These are phyloP conservation scores for Sporothrix curviconia DNA, from an alignment of 2,329 filamentous ascomycete species.

Conservation along the genomic window DNA sequence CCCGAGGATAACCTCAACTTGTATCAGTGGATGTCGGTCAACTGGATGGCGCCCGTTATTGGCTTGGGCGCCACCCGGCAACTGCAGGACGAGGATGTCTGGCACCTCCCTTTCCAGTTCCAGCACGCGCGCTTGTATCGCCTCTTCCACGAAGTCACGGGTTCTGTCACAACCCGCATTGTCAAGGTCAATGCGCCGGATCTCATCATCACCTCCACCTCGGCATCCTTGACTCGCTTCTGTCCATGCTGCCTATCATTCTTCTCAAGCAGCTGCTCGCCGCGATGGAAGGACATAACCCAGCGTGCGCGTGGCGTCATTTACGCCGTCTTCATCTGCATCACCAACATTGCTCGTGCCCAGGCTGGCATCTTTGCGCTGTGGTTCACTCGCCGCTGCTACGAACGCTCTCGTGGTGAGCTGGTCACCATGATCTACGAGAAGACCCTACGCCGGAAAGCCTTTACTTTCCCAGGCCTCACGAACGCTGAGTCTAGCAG, in stretches of 20 bases:
- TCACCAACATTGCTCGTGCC: conserved; percentile 52
- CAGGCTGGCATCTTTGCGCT: conserved; percentile 63
- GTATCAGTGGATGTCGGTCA: conserved; percentile 79
- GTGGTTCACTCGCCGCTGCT: conserved; percentile 79
- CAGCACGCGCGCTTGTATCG: conserved; percentile 71
- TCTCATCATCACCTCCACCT: conserved; percentile 61
- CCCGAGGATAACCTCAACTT: conserved; percentile 74
- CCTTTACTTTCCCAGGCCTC: conserved; percentile 48
- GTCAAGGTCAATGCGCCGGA: conserved; percentile 74
- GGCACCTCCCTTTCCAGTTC: conserved; percentile 72
- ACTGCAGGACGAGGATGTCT: conserved; percentile 73
- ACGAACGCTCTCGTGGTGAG: conserved; percentile 78
- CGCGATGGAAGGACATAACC: conserved; percentile 52
- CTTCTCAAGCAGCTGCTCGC: conserved; percentile 65
- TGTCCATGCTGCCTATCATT: conserved; percentile 55
- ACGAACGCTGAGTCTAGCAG: conserved; percentile 25
- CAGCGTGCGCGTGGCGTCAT: conserved; percentile 52
- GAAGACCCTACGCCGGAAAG: conserved; percentile 60
- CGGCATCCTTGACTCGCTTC: conserved; percentile 53
- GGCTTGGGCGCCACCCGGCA: conserved; percentile 56
- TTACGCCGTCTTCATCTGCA: conserved; percentile 58
- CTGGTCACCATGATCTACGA: conserved; percentile 62
- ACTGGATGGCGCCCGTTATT: conserved; percentile 74
- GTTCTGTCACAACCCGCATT: conserved; percentile 64
- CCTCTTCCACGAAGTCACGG: conserved; percentile 64